Conservation (phyloP, 192 early-diverging fungal species). For the Glomus cerebriforme region DNA sequence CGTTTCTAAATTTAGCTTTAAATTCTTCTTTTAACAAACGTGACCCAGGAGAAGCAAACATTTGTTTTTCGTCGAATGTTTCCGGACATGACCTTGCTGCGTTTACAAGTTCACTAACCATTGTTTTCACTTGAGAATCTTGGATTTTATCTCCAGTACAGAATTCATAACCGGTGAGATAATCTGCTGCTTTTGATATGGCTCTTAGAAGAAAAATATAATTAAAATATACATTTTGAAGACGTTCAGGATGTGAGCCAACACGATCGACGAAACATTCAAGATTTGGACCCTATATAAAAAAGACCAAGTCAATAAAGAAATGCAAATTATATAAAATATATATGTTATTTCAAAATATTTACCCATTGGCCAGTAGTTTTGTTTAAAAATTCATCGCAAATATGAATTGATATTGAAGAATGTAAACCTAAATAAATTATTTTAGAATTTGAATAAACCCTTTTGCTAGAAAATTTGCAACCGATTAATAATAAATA, state of each 20-base stretch:
- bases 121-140: slow-evolving; percentile 53
- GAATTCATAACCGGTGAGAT: slow-evolving; percentile 74
- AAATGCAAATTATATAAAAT: not conserved
- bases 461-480: too few relatives aligned
- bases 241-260: slow-evolving; percentile 83
- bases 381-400: slow-evolving; percentile 88
- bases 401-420: slow-evolving; percentile 97
- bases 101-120: slow-evolving; percentile 62
- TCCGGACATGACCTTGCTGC: slow-evolving; percentile 64
- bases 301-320: not conserved
- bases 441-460: not conserved
- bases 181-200: slow-evolving; percentile 79
- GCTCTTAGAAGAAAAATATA: slow-evolving; percentile 87
- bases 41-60: slow-evolving; percentile 61
- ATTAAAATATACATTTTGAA: slow-evolving; percentile 96
- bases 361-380: slow-evolving; percentile 86
- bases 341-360: not conserved
- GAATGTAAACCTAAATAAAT: slow-evolving; percentile 74
- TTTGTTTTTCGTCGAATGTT: slow-evolving; percentile 87
- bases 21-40: slow-evolving; percentile 80
- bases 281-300: slow-evolving; percentile 68
- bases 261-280: slow-evolving; percentile 91
- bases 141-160: slow-evolving; percentile 61
- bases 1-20: slow-evolving; percentile 91
- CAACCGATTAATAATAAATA: not conserved